phyloP scores from a whole-genome alignment of 345 rosid species.

The Hibiscus trionum region DNA sequence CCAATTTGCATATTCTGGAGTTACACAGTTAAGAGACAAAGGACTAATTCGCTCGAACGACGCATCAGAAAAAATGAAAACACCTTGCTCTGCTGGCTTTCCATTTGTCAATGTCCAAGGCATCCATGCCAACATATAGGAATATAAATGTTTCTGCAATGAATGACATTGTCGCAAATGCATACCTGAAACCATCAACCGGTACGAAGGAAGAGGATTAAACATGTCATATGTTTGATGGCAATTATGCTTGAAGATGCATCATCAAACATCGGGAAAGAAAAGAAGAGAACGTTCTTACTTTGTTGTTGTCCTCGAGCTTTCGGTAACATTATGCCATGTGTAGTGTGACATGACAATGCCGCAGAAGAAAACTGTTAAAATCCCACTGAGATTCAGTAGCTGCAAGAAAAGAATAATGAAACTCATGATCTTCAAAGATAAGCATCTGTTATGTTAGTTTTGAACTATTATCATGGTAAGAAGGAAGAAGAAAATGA shows the following conservation, averaged over 20 bases:
- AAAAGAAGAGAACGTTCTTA: constrained; percentile 15
- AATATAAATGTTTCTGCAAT: constrained; percentile 66
- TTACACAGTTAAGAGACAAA: neutral
- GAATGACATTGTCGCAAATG: constrained; percentile 67
- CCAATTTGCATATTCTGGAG: neutral
- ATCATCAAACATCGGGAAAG: neutral
- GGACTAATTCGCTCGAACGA: neutral
- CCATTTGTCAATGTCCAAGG: constrained; percentile 57
- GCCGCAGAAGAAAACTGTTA: constrained; percentile 66
- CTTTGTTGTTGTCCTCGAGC: constrained; percentile 67
- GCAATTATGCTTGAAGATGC: neutral
- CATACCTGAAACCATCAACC: constrained; percentile 48
- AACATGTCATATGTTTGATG: neutral
- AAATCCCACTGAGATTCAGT: constrained; percentile 53
- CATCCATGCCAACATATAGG: constrained; percentile 66
- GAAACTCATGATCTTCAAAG: neutral
- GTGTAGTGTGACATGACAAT: constrained; percentile 68
- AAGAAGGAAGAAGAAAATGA: neutral
- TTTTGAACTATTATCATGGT: neutral
- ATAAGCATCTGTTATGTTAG: neutral
- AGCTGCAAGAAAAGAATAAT: constrained; percentile 34
- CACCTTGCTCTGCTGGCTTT: constrained; percentile 47
- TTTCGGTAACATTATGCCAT: constrained; percentile 68
- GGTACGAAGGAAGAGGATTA: neutral
- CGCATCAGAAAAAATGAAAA: neutral